Evolutionary conservation across 306 rosid genomes (phyloP).

Genomic region (Vicia sativa): DNA sequence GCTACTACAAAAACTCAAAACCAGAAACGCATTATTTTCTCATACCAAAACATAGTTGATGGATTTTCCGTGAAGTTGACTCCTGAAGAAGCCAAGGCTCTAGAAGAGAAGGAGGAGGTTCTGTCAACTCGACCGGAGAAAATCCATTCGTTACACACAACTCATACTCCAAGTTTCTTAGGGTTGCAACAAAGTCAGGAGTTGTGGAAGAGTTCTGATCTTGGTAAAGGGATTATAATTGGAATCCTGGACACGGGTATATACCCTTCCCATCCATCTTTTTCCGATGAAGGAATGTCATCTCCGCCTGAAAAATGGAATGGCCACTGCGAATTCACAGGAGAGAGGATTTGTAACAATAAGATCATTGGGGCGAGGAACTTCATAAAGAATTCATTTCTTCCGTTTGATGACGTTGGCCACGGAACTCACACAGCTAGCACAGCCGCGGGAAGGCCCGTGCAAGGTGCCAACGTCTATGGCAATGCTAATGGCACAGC

Average conservation of each 20-base stretch:
- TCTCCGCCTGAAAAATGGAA: slow-evolving; percentile 73
- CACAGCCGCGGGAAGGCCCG: slow-evolving; percentile 57
- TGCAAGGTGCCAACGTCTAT: slow-evolving; percentile 44
- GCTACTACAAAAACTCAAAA: slow-evolving; percentile 14
- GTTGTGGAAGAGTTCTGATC: slow-evolving; percentile 54
- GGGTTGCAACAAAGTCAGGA: slow-evolving; percentile 53
- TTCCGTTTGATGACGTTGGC: slow-evolving; percentile 55
- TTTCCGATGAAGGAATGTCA: slow-evolving; percentile 47
- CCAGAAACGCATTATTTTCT: slow-evolving; percentile 39
- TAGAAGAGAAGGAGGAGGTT: slow-evolving; percentile 55
- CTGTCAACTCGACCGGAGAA: slow-evolving; percentile 47
- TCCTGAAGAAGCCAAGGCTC: slow-evolving; percentile 51
- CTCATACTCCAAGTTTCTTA: slow-evolving; percentile 66
- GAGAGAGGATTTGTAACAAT: slow-evolving; percentile 51
- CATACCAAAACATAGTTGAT: slow-evolving; percentile 45
- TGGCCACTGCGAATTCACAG: slow-evolving; percentile 67
- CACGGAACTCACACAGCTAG: slow-evolving; percentile 82
- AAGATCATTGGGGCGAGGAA: slow-evolving; percentile 73
- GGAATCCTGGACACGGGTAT: slow-evolving; percentile 74
- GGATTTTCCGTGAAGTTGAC: slow-evolving; percentile 69
- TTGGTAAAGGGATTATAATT: slow-evolving; percentile 64
- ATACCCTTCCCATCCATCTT: slow-evolving; percentile 61
- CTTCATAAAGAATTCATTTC: slow-evolving; percentile 12
- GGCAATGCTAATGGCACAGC: slow-evolving; percentile 73
- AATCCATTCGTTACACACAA: slow-evolving; percentile 59